Conservation (phyloP, 495 filamentous ascomycete genomes). For the Penicillium alfredii region DNA sequence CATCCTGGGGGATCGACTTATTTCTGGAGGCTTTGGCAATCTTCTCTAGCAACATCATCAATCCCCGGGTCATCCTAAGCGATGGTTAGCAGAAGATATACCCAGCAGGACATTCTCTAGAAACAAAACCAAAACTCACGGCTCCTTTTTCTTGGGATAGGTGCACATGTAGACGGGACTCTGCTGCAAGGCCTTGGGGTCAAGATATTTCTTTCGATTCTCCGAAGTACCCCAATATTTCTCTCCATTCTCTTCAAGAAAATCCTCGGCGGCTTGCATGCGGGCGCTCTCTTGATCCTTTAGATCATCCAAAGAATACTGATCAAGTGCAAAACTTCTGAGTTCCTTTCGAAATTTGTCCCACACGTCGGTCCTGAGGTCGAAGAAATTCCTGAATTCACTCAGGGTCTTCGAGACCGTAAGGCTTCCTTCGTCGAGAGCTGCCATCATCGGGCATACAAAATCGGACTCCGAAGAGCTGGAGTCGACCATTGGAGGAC, state of each 20-base stretch:
- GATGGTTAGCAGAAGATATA: not conserved
- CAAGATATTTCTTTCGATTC: conserved; percentile 8
- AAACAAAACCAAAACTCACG: conserved; percentile 5
- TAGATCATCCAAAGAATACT: not conserved
- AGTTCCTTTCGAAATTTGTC: conserved; percentile 9
- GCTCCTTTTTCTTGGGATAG: conserved; percentile 6
- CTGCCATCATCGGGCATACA: conserved; percentile 8
- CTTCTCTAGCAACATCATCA: not conserved
- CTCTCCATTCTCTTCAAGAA: conserved; percentile 3
- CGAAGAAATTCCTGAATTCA: conserved; percentile 15
- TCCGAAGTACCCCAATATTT: conserved; percentile 7
- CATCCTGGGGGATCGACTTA: not conserved
- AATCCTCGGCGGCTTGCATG: conserved; percentile 2
- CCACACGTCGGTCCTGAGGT: conserved; percentile 13
- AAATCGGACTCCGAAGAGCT: not conserved
- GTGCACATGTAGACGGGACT: conserved; percentile 1
- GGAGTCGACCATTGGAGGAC: too few species aligned
- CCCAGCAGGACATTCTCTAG: not conserved
- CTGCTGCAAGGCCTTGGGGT: too few species aligned
- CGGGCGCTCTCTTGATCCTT: conserved; percentile 1
- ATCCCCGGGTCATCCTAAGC: not conserved
- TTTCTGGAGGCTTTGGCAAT: not conserved
- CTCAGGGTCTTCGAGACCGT: conserved; percentile 5
- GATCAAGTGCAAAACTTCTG: conserved; percentile 1
- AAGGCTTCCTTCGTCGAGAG: conserved; percentile 7